Evolutionary conservation across 2,329 filamentous ascomycete genomes (phyloP), one percentile per base, ranked within the genome.

Genomic region (Xylariaceae sp.): DNA sequence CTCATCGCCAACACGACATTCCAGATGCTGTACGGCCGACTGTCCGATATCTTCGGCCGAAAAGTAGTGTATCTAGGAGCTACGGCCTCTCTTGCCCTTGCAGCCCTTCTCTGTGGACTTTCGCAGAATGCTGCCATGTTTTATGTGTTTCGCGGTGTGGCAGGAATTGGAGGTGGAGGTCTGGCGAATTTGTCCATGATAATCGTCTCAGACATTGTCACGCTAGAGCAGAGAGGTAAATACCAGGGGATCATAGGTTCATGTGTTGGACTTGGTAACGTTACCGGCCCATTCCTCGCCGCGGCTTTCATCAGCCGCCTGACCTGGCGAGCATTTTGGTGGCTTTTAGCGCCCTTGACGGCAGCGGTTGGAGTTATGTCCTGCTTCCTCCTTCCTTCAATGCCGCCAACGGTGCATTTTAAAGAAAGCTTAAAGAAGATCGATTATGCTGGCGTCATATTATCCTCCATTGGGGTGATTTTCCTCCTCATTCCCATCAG

Each of bases 401-500:
- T 74, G 53, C 74, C 76, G 2, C 71, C 70, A 0, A 77, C 74
- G 50, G 72, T 17, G 28, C 69, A 73, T 10, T 67, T 80, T 36
- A 67, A 68, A 38, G 73, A 76, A 41, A 80, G 77, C 43, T 60
- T 81, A 18, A 69, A 68, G 44, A 80, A 79, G 41, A 82, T 87
- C 49, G 84, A 88, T 63, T 83, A 78, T 56, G 75, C 70, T 19
- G 84, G 84, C 1, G 71, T 83, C 1, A 51, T 84, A 11, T 73
- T 76, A 2, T 79, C 77, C 4, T 80, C 80, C 0, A 68, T 76
- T 6, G 82, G 76, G 0, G 77, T 85, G 28, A 77, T 87, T 10
- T 72, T 86, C 12, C 59, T 87, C 2, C 71, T 87, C 16, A 83
- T 88, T 42, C 84, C 84, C 0, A 76, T 87, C 12, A 85, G 82